Percentiles rank a stretch among this genome's conserved stretches.
Evolutionary conservation across 768 basidiomycete genomes (phyloP).

Genomic region (Pholiota microspora): DNA sequence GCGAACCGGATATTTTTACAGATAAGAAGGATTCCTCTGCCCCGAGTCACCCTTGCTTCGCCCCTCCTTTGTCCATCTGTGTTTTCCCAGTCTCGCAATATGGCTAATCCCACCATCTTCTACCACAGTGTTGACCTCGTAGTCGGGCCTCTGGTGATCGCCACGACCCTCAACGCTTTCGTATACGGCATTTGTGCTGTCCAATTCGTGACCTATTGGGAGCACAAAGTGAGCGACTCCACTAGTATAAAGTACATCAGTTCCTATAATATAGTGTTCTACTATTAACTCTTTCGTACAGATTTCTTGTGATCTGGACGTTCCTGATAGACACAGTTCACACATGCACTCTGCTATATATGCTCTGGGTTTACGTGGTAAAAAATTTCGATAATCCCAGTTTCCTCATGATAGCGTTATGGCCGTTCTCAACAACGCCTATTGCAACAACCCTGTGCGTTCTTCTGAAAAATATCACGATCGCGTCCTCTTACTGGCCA

Average conservation of each 20-base stretch:
- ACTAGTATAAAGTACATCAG: constrained; percentile 12
- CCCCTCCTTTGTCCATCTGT: neutral
- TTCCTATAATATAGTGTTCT: neutral
- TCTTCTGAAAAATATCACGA: neutral
- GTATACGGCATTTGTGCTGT: constrained; percentile 23
- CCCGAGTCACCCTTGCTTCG: neutral
- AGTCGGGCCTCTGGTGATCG: constrained; percentile 25
- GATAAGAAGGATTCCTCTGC: neutral
- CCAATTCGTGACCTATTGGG: constrained; percentile 23
- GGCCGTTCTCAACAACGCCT: constrained; percentile 27
- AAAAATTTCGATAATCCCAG: constrained; percentile 20
- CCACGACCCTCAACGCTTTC: constrained; percentile 19
- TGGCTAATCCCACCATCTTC: neutral
- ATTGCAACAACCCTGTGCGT: constrained; percentile 26
- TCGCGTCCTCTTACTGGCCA: neutral
- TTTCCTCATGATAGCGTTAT: constrained; percentile 19
- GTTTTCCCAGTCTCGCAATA: neutral
- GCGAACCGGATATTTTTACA: neutral
- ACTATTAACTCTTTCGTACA: neutral
- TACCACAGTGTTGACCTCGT: neutral
- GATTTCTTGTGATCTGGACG: constrained; percentile 26
- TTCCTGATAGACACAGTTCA: constrained; percentile 28
- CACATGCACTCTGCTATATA: constrained; percentile 21
- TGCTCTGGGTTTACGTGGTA: constrained; percentile 28
- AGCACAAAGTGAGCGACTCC: constrained; percentile 11